phyloP scores from a whole-genome alignment of 164 flowering plant genomes.

The Kalanchoe fedtschenkoi region DNA sequence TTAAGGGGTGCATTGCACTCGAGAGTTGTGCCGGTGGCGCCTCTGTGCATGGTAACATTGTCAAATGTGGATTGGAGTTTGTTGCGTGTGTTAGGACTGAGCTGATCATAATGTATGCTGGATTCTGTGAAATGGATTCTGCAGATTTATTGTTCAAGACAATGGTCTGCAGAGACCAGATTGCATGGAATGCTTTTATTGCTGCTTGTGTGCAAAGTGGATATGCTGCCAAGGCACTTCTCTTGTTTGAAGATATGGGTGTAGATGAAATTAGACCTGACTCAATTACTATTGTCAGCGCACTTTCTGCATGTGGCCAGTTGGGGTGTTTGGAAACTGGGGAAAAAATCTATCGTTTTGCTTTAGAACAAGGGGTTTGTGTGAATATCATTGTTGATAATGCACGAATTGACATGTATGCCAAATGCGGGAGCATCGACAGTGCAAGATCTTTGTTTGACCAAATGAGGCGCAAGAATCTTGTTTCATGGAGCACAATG shows the following conservation, averaged over 20 bases:
- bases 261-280: conserved; percentile 18
- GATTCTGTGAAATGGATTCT: conserved; percentile 21
- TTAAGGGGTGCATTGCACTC: conserved; percentile 20
- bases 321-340: conserved; percentile 29
- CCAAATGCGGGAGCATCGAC: conserved; percentile 27
- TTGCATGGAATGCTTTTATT: conserved; percentile 41
- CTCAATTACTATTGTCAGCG: conserved; percentile 23
- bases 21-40: conserved; percentile 15
- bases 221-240: conserved; percentile 21
- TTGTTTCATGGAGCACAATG: conserved; percentile 41
- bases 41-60: conserved; percentile 20
- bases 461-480: conserved; percentile 22
- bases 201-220: conserved; percentile 28
- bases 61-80: conserved; percentile 28
- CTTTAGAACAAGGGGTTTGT: conserved; percentile 14
- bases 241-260: conserved; percentile 21
- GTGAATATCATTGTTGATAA: conserved; percentile 23
- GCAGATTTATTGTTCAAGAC: conserved; percentile 24
- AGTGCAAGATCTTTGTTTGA: conserved; percentile 23
- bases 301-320: conserved; percentile 29
- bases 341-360: conserved; percentile 15
- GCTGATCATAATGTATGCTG: conserved; percentile 28
- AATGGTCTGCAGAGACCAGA: conserved; percentile 27
- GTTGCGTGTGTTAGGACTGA: conserved; percentile 29
- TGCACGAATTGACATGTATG: conserved; percentile 32